Percentiles rank a stretch among this genome's conserved stretches.
These are phyloP conservation scores for Russula emetica DNA, from an alignment of 768 basidiomycete genomes.

Conservation along the genomic window DNA sequence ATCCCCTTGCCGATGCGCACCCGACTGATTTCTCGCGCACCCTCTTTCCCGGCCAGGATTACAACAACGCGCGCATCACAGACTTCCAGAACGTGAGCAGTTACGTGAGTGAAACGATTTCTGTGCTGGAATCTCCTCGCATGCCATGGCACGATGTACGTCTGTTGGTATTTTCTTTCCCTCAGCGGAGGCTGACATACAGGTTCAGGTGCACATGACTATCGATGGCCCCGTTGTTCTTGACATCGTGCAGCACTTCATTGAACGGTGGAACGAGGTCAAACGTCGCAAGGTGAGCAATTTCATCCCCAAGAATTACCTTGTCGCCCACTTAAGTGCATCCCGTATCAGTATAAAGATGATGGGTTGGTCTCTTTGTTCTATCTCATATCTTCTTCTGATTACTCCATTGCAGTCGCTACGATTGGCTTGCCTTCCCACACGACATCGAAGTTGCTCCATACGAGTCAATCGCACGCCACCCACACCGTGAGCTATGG, in stretches of 20 bases:
- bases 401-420: constrained; percentile 37
- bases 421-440: constrained; percentile 74
- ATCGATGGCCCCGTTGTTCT: constrained; percentile 76
- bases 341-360: constrained; percentile 34
- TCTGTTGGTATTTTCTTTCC: constrained; percentile 22
- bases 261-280: constrained; percentile 88
- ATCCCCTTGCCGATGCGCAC: constrained; percentile 89
- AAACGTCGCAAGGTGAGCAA: constrained; percentile 68
- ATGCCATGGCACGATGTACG: constrained; percentile 98
- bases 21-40: constrained; percentile 77
- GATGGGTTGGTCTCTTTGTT: constrained; percentile 41
- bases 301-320: not conserved
- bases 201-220: constrained; percentile 72
- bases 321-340: not conserved
- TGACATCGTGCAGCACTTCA: constrained; percentile 90
- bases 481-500: constrained; percentile 67
- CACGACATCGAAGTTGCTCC: constrained; percentile 60
- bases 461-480: constrained; percentile 64
- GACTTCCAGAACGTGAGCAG: constrained; percentile 80
- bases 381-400: not conserved
- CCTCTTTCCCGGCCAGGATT: constrained; percentile 91
- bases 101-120: constrained; percentile 66
- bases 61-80: constrained; percentile 82
- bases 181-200: constrained; percentile 1
- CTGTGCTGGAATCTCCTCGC: constrained; percentile 60